Base-by-base conservation (phyloP, 2,329 filamentous ascomycete species). In the Colletotrichum cuscutae region DNA sequence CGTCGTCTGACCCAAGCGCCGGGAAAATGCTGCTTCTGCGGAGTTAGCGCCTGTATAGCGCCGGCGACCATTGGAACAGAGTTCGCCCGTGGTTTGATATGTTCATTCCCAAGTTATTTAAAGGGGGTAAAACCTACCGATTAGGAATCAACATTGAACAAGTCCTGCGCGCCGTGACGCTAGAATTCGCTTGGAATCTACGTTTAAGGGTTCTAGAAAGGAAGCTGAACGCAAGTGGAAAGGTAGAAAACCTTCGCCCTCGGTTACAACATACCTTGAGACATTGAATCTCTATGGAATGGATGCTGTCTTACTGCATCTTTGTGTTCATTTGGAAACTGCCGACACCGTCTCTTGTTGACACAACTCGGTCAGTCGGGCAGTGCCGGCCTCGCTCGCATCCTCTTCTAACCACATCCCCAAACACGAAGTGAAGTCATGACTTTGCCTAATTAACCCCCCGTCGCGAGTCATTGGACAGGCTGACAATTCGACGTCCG, bases 1-100 rank as follows among this genome's bases (percentile, higher is more conserved):
- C 60, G 37, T 65, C 62, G 49, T 24, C 49, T 46, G 52, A 69
- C 46, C 42, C 54, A 32, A 24, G 53, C 56, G 35, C 53, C 26
- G 54, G 57, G 15, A 32, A 46, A 59, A 42, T 5, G 32, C 30
- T 35, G 49, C 22, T 12, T 24, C 58, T 59, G 26, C 32, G 13
- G 19, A 28, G 26, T 2, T 26, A n/a, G 32, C 52, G 32, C 24
- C 42, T 49, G 42, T 22, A 49, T 49, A 49, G 42, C 42, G 19
- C 42, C 19, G n/a, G 53, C 15, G 58, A 26, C 12, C 24, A 46
- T 69, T 30, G 57, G 32, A 68, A 69, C 58, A 68, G 24, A 72
- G 69, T 72, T 69, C 30, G 65, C 42, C 69, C 65, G 53, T 59
- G 53, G 69, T 69, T 69, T 72, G 65, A 72, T 64, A 42, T 49